Conservation (phyloP, 2,329 filamentous ascomycete genomes). For the Xylaria sp. region DNA sequence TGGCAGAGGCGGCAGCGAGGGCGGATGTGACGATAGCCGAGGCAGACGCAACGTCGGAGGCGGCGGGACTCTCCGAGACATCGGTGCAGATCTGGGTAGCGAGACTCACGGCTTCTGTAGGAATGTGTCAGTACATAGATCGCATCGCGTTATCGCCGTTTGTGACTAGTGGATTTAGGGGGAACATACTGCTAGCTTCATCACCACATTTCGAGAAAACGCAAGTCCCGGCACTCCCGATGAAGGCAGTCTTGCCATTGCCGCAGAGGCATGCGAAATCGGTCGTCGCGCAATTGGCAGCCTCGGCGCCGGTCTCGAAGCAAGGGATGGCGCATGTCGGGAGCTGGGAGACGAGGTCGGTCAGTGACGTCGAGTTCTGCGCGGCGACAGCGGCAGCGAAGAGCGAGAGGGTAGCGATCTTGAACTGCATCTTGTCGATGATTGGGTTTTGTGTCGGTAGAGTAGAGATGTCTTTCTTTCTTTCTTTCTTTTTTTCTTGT, state of each 20-base stretch:
- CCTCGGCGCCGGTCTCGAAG: conserved; percentile 39
- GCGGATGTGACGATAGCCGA: conserved; percentile 47
- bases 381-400: conserved; percentile 35
- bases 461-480: neutral
- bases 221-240: conserved; percentile 42
- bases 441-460: neutral
- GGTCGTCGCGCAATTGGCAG: conserved; percentile 43
- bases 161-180: neutral
- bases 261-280: conserved; percentile 50
- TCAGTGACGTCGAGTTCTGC: conserved; percentile 43
- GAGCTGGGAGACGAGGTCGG: conserved; percentile 46
- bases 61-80: conserved; percentile 41
- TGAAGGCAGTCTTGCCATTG: conserved; percentile 41
- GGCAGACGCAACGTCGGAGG: conserved; percentile 47
- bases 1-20: conserved; percentile 38
- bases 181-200: conserved; percentile 44
- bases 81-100: conserved; percentile 47
- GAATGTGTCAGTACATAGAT: conserved; percentile 12
- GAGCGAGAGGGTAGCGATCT: conserved; percentile 31
- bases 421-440: conserved; percentile 35
- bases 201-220: conserved; percentile 39
- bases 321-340: conserved; percentile 48
- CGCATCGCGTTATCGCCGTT: neutral
- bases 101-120: conserved; percentile 39
- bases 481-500: neutral